Conservation (phyloP, 805 yeast genomes). For the Kodamaea restingae region DNA sequence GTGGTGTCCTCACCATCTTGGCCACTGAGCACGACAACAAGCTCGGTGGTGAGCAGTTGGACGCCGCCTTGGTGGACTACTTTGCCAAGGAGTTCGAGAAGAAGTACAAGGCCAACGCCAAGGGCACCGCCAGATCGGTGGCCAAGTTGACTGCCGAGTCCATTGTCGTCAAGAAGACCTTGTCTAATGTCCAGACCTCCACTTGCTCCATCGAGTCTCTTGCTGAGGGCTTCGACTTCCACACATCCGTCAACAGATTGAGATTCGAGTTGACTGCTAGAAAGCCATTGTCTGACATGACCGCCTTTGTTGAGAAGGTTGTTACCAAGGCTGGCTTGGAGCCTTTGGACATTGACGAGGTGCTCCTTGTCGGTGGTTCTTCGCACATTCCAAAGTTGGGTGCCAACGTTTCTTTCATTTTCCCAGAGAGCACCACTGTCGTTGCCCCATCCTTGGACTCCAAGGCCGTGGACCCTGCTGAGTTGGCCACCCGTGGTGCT, state of each 20-base stretch:
- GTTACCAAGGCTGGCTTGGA: slow-evolving; percentile 83
- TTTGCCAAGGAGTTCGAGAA: slow-evolving; percentile 94
- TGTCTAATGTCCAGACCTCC: slow-evolving; percentile 83
- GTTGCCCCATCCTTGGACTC: slow-evolving; percentile 73
- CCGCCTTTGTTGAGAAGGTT: slow-evolving; percentile 67
- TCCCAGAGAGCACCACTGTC: slow-evolving; percentile 76
- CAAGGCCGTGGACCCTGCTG: slow-evolving; percentile 84
- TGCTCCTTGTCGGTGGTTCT: slow-evolving; percentile 88
- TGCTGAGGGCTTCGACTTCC: slow-evolving; percentile 92
- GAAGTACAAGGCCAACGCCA: slow-evolving; percentile 78
- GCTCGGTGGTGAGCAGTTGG: slow-evolving; percentile 87
- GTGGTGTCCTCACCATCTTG: slow-evolving; percentile 86
- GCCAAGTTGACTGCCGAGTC: slow-evolving; percentile 87
- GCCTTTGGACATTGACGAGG: slow-evolving; percentile 82
- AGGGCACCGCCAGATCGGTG: slow-evolving; percentile 72
- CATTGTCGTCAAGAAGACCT: slow-evolving; percentile 81
- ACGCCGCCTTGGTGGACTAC: slow-evolving; percentile 71
- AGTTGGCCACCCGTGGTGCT: slow-evolving; percentile 88
- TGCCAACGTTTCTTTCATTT: slow-evolving; percentile 61
- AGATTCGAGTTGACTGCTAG: slow-evolving; percentile 87
- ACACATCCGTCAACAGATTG: slow-evolving; percentile 87
- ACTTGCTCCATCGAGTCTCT: slow-evolving; percentile 92
- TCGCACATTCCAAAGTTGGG: slow-evolving; percentile 92
- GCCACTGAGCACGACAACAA: slow-evolving; percentile 78
- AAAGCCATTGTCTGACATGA: slow-evolving; percentile 69